Percentiles rank a stretch among this genome's conserved stretches.
phyloP scores from a whole-genome alignment of 805 yeast species.

The Cyberlindnera amylophila region DNA sequence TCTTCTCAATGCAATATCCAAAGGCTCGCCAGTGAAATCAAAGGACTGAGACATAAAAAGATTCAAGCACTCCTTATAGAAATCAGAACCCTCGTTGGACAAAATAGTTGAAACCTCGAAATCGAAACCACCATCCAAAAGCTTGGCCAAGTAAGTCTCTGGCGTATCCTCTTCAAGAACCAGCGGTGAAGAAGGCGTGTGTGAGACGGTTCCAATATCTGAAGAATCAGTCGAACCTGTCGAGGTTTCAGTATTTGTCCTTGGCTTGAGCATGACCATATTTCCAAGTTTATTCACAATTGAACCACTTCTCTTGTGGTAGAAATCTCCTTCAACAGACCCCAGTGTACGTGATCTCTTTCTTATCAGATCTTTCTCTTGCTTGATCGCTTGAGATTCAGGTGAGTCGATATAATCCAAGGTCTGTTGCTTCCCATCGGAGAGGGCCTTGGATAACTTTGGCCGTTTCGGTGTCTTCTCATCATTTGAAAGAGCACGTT shows the following conservation, averaged over 20 bases:
- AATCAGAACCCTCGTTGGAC: conserved; percentile 26
- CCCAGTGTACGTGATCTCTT: conserved; percentile 27
- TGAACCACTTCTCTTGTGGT: conserved; percentile 34
- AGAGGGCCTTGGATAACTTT: conserved; percentile 12
- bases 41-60: conserved; percentile 34
- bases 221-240: conserved; percentile 8
- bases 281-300: conserved; percentile 36
- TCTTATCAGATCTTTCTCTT: conserved; percentile 17
- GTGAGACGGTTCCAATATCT: conserved; percentile 12
- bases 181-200: conserved; percentile 27
- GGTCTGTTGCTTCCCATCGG: conserved; percentile 15
- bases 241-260: conserved; percentile 15
- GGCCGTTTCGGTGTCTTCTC: conserved; percentile 10
- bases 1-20: conserved; percentile 62
- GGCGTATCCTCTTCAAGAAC: conserved; percentile 28
- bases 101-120: conserved; percentile 31
- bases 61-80: conserved; percentile 26
- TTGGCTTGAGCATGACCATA: conserved; percentile 32
- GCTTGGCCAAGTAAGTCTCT: conserved; percentile 26
- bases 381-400: conserved; percentile 1
- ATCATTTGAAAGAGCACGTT: not conserved
- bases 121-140: conserved; percentile 29
- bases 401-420: not conserved
- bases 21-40: conserved; percentile 50
- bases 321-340: conserved; percentile 23